These are phyloP conservation scores for Teratosphaeria gauchensis DNA, from an alignment of 2,329 filamentous ascomycete genomes.

Conservation along the genomic window DNA sequence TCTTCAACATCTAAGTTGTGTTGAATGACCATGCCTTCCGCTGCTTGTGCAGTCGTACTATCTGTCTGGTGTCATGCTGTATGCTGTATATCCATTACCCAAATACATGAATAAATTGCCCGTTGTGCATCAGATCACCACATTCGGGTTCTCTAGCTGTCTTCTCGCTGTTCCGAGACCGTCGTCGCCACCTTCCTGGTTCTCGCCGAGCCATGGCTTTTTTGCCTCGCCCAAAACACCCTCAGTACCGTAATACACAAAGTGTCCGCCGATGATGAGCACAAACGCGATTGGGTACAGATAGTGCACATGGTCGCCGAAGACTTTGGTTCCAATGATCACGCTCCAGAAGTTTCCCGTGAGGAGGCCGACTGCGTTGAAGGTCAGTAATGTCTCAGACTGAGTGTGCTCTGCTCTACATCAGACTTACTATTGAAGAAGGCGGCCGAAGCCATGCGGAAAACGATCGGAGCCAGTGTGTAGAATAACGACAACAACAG, in stretches of 20 bases:
- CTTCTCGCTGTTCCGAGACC: conserved; percentile 80
- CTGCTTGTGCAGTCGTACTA: no score
- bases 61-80: no score
- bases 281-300: conserved; percentile 95
- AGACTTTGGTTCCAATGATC: conserved; percentile 81
- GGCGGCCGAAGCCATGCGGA: conserved; percentile 81
- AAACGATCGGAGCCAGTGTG: conserved; percentile 71
- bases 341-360: conserved; percentile 97
- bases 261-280: conserved; percentile 74
- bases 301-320: conserved; percentile 70
- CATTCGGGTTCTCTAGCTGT: conserved; percentile 35
- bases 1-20: no score
- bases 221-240: conserved; percentile 73
- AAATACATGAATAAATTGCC: no score
- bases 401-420: not conserved
- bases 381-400: not conserved
- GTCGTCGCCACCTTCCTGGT: conserved; percentile 71
- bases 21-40: no score
- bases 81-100: no score
- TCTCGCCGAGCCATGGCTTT: conserved; percentile 89
- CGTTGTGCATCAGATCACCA: conserved; percentile 24
- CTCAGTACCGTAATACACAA: conserved; percentile 80
- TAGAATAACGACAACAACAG: conserved; percentile 78
- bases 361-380: conserved; percentile 51
- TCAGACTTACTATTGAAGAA: conserved; percentile 72